Percentiles rank a stretch among this genome's conserved stretches.
Evolutionary conservation across 2,329 filamentous ascomycete species (phyloP).

Genomic region (Fusarium sp.): DNA sequence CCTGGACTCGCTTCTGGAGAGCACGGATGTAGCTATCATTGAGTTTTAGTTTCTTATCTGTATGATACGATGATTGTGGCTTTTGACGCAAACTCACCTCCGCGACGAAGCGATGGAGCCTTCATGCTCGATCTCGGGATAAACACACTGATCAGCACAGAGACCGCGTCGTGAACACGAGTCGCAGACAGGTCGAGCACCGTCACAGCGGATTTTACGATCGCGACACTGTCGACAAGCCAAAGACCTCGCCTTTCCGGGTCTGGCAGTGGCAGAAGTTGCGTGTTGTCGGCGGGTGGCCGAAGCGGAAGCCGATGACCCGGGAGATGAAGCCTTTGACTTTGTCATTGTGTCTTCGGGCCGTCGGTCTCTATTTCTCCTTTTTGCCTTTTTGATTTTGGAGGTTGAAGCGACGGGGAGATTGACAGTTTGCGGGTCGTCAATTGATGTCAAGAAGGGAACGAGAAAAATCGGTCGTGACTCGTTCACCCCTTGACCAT

Average conservation of each 20-base stretch:
- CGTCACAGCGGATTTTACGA: constrained; percentile 43
- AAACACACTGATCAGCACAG: constrained; percentile 37
- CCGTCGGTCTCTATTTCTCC: background rate
- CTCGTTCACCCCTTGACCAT: constrained; percentile 3
- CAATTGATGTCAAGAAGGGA: background rate
- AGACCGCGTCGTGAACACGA: constrained; percentile 38
- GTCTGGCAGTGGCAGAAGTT: background rate
- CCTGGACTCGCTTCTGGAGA: constrained; percentile 40
- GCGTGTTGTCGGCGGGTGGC: constrained; percentile 30
- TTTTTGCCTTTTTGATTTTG: background rate
- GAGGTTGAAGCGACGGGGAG: background rate
- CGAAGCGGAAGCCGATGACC: constrained; percentile 33
- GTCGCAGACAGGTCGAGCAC: constrained; percentile 40
- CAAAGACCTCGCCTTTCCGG: constrained; percentile 40
- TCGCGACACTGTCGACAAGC: constrained; percentile 43
- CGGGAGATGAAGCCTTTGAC: constrained; percentile 17
- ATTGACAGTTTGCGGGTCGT: background rate
- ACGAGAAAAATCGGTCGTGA: background rate
- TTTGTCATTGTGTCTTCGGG: constrained; percentile 5
- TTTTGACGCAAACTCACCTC: constrained; percentile 28
- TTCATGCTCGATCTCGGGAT: constrained; percentile 42
- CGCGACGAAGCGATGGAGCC: constrained; percentile 41
- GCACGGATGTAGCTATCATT: constrained; percentile 38
- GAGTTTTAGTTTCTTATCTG: background rate
- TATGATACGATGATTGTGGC: background rate